phyloP scores from a whole-genome alignment of 2,329 filamentous ascomycete species.

The Leptographium galeiforme region DNA sequence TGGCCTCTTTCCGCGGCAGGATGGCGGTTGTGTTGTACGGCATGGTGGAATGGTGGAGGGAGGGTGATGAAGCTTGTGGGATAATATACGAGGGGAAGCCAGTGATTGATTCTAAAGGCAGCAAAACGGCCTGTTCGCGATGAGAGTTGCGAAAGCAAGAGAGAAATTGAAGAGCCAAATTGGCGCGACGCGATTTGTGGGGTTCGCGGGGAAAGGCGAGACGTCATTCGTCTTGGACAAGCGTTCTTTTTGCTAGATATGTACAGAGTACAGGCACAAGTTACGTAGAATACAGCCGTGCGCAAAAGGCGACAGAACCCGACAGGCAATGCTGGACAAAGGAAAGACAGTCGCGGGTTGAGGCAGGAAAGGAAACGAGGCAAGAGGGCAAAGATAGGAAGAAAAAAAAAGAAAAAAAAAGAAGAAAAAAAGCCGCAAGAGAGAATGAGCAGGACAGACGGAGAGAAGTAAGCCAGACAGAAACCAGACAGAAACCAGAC shows the following conservation, averaged over 20 bases:
- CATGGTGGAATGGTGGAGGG: constrained; percentile 37
- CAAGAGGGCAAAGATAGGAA: not conserved
- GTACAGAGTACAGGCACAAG: not conserved
- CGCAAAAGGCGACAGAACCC: too few relatives aligned
- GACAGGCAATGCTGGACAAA: not conserved
- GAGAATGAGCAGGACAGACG: too few relatives aligned
- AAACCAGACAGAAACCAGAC: too few relatives aligned
- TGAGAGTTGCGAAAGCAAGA: not conserved
- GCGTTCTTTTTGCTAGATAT: too few relatives aligned
- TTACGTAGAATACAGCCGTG: too few relatives aligned
- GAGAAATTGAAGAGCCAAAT: not conserved
- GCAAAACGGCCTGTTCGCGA: too few relatives aligned
- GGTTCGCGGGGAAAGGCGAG: not conserved
- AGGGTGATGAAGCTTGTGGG: not conserved
- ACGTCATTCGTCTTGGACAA: not conserved
- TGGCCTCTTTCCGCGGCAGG: constrained; percentile 65
- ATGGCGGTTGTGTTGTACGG: constrained; percentile 83
- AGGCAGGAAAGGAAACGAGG: not conserved
- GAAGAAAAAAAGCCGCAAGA: not conserved
- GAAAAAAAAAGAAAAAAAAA: not conserved
- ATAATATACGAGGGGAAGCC: not conserved
- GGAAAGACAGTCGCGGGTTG: too few relatives aligned
- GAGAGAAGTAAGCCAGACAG: too few relatives aligned
- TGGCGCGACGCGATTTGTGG: constrained; percentile 5
- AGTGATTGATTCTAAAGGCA: not conserved